Evolutionary conservation across 2,329 filamentous ascomycete genomes (phyloP).

Genomic region (Beauveria pseudobassiana): DNA sequence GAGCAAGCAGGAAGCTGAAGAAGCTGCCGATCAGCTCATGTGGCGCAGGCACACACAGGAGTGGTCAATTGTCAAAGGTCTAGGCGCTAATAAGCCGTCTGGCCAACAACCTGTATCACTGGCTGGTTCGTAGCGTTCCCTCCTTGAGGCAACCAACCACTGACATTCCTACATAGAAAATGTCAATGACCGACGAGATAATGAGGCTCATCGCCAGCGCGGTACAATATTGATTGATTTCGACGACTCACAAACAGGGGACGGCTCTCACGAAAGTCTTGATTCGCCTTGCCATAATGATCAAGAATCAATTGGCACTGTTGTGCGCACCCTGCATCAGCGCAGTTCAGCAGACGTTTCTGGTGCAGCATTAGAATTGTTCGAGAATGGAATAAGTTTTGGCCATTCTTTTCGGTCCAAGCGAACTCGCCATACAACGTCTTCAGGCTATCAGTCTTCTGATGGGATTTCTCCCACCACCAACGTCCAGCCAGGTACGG

Average conservation of each 20-base stretch:
- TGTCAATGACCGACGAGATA: background rate
- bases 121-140: background rate
- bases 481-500: background rate
- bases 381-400: conserved; percentile 25
- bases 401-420: conserved; percentile 14
- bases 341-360: conserved; percentile 19
- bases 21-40: conserved; percentile 25
- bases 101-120: background rate
- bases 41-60: conserved; percentile 39
- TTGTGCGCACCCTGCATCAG: conserved; percentile 28
- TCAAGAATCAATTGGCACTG: conserved; percentile 27
- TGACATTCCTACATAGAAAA: background rate
- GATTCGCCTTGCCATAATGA: background rate
- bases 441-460: background rate
- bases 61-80: conserved; percentile 47
- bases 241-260: background rate
- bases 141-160: background rate
- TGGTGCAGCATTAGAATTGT: conserved; percentile 23
- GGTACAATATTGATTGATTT: conserved; percentile 10
- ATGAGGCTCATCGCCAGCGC: background rate
- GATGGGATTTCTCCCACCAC: conserved; percentile 2
- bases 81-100: conserved; percentile 27
- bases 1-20: conserved; percentile 30
- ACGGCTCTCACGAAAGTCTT: background rate
- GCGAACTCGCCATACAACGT: background rate